phyloP scores from a whole-genome alignment of 1,284 basidiomycete species.

The Neonothopanus nambi region DNA sequence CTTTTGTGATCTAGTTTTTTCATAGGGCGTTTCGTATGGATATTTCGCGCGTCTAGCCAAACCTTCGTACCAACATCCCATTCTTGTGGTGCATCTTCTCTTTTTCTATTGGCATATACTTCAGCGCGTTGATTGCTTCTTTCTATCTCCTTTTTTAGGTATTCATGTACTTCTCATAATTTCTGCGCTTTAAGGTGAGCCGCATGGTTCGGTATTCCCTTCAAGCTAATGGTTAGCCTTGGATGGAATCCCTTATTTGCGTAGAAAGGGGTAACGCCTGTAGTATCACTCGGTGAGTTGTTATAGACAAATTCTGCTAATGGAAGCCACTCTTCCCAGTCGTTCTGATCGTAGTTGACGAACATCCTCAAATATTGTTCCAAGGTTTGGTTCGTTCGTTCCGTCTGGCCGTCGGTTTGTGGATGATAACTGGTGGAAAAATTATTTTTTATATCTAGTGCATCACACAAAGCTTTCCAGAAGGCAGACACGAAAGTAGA shows the following conservation, averaged over 20 bases:
- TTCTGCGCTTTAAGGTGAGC: too few species aligned
- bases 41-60: constrained; percentile 7
- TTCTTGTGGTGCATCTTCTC: not conserved
- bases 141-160: not conserved
- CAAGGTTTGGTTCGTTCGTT: too few species aligned
- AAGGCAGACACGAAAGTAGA: not conserved
- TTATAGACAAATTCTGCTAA: too few species aligned
- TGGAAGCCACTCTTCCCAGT: too few species aligned
- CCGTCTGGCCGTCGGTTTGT: too few species aligned
- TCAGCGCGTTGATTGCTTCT: not conserved
- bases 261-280: constrained; percentile 1
- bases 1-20: constrained; percentile 17
- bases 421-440: too few species aligned
- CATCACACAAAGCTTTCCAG: too few species aligned
- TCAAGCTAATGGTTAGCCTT: not conserved
- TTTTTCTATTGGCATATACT: not conserved
- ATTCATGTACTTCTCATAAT: constrained; percentile 1
- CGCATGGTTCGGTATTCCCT: not conserved
- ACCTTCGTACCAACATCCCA: constrained; percentile 8
- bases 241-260: constrained; percentile 10
- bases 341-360: too few species aligned
- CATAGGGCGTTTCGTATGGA: constrained; percentile 3
- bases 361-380: too few species aligned
- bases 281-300: constrained; percentile 1
- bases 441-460: too few species aligned